A percentile compares a stretch with the other conserved stretches of the same genome.
Conservation (phyloP, 129 eudicot genomes). For the Pseudognaphalium luteoalbum region DNA sequence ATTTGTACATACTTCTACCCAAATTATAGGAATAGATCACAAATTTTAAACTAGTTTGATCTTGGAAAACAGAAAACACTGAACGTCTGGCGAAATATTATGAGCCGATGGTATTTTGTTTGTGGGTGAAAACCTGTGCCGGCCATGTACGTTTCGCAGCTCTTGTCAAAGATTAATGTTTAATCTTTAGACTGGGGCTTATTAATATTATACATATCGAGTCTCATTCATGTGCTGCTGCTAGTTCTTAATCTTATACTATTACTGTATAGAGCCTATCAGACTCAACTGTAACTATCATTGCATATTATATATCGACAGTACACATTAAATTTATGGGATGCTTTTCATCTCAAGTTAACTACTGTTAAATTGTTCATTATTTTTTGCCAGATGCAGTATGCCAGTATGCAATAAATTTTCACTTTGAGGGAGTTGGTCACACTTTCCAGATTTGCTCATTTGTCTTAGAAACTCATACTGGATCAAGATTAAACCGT, state of each 20-base stretch:
- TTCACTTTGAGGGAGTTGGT: background rate
- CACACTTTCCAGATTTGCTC: background rate
- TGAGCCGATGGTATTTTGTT: conserved; percentile 19
- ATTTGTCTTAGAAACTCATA: too few relatives aligned
- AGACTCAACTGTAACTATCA: background rate
- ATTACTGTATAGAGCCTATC: too few relatives aligned
- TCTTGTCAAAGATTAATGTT: background rate
- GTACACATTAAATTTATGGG: background rate
- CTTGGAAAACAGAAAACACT: background rate
- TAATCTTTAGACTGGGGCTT: background rate
- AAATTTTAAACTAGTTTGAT: conserved; percentile 14
- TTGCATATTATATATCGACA: background rate
- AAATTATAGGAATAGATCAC: conserved; percentile 32
- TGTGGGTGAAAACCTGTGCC: conserved; percentile 7
- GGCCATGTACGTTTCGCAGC: background rate
- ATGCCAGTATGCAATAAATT: too few relatives aligned
- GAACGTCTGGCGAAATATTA: conserved; percentile 12
- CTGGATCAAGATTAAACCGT: background rate
- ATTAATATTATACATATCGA: background rate
- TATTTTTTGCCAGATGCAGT: too few relatives aligned
- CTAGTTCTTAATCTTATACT: background rate
- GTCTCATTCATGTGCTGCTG: background rate
- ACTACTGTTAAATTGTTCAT: too few relatives aligned
- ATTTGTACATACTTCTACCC: conserved; percentile 34
- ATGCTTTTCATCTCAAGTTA: background rate